phyloP scores from a whole-genome alignment of 2,329 filamentous ascomycete genomes.

The Beauveria caledonica region DNA sequence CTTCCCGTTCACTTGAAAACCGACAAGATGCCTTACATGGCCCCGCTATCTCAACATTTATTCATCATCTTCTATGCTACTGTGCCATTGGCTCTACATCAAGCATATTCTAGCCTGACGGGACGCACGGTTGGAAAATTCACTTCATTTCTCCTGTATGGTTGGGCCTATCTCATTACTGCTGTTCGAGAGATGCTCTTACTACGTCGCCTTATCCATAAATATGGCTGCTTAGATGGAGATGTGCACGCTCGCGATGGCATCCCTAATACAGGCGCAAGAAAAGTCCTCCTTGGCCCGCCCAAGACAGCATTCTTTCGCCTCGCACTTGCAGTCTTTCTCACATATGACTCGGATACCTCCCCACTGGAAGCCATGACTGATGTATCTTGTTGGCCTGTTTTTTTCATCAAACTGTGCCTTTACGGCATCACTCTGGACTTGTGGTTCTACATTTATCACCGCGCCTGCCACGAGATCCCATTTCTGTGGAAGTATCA shows the following conservation, averaged over 20 bases:
- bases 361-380: slow-evolving; percentile 23
- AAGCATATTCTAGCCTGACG: slow-evolving; percentile 8
- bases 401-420: slow-evolving; percentile 46
- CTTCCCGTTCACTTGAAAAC: slow-evolving; percentile 24
- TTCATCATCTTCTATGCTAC: slow-evolving; percentile 25
- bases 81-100: slow-evolving; percentile 18
- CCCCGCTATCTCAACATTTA: slow-evolving; percentile 19
- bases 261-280: slow-evolving; percentile 23
- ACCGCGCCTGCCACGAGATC: slow-evolving; percentile 54
- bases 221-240: slow-evolving; percentile 20
- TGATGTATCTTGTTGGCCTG: too few species aligned
- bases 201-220: slow-evolving; percentile 23
- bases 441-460: slow-evolving; percentile 36
- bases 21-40: slow-evolving; percentile 23
- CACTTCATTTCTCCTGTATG: slow-evolving; percentile 12
- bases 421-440: slow-evolving; percentile 61
- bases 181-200: slow-evolving; percentile 21
- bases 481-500: slow-evolving; percentile 67
- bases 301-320: neutral
- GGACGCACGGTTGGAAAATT: slow-evolving; percentile 11
- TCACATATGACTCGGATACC: slow-evolving; percentile 13
- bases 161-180: slow-evolving; percentile 14
- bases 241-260: slow-evolving; percentile 27
- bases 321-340: slow-evolving; percentile 13
- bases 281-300: slow-evolving; percentile 17